Evolutionary conservation across 495 filamentous ascomycete genomes (phyloP).

Genomic region (Hypoxylon intermedium): DNA sequence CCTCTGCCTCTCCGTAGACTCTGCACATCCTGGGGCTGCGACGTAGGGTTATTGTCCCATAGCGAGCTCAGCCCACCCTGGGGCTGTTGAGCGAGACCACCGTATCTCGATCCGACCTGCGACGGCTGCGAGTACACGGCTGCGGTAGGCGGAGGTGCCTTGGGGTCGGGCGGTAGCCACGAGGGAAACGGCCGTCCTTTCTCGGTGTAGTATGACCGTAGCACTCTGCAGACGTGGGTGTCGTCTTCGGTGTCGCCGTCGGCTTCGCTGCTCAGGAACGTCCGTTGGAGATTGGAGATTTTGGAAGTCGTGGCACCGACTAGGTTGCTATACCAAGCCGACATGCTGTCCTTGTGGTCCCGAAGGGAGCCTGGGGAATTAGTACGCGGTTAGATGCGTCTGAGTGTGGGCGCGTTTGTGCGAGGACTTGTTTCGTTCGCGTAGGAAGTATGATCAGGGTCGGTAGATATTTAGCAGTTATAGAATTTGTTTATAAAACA

Average conservation of each 20-base stretch:
- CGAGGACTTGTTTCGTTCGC: constrained; percentile 4
- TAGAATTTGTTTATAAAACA: constrained; percentile 2
- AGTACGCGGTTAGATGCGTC: constrained; percentile 26
- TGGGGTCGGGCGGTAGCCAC: constrained; percentile 91
- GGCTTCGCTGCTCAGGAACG: constrained; percentile 76
- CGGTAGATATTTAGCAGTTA: constrained; percentile 2
- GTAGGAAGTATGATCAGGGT: background rate
- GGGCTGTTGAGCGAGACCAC: constrained; percentile 49
- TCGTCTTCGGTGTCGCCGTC: constrained; percentile 95
- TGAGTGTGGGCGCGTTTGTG: constrained; percentile 14
- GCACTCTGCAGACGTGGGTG: constrained; percentile 90
- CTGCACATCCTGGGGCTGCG: constrained; percentile 57
- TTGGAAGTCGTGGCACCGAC: constrained; percentile 80
- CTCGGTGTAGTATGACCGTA: constrained; percentile 94
- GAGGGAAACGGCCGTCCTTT: constrained; percentile 80
- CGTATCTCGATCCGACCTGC: constrained; percentile 60
- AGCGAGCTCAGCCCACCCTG: constrained; percentile 70
- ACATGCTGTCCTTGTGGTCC: constrained; percentile 58
- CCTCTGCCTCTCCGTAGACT: constrained; percentile 61
- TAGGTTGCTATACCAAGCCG: constrained; percentile 79
- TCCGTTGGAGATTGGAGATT: constrained; percentile 80
- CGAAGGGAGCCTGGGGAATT: constrained; percentile 4
- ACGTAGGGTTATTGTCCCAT: constrained; percentile 70
- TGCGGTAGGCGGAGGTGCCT: constrained; percentile 63
- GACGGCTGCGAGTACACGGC: constrained; percentile 59